These are phyloP conservation scores for Neoboletus subvelutipes DNA, from an alignment of 768 basidiomycete genomes.

Conservation along the genomic window DNA sequence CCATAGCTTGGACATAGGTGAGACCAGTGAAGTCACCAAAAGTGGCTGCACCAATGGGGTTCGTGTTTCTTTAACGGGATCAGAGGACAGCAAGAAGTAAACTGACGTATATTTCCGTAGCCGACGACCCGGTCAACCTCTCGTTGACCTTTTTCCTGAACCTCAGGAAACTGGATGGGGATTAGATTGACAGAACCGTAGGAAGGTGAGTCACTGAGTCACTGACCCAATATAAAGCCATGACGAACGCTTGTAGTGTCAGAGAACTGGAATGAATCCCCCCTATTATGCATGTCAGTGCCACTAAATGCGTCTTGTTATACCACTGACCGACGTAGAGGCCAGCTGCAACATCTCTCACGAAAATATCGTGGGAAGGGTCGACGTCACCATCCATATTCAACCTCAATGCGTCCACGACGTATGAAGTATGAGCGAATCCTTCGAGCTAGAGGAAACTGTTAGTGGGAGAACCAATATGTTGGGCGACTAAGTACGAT, in stretches of 20 bases:
- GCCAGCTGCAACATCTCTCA: constrained; percentile 5
- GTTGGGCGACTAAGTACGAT: neutral
- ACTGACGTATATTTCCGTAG: constrained; percentile 6
- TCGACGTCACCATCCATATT: neutral
- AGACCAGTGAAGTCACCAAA: constrained; percentile 1
- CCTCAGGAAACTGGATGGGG: constrained; percentile 1
- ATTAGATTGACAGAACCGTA: neutral
- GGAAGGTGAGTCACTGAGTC: neutral
- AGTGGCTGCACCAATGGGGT: neutral
- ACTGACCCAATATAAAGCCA: constrained; percentile 3
- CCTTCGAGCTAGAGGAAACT: neutral
- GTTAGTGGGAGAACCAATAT: neutral
- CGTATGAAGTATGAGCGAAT: neutral
- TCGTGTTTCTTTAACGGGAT: neutral
- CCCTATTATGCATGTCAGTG: neutral
- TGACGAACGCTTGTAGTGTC: neutral
- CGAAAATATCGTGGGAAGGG: neutral
- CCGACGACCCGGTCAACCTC: constrained; percentile 2
- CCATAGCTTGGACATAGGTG: too few relatives aligned
- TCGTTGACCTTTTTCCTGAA: constrained; percentile 1
- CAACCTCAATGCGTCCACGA: neutral
- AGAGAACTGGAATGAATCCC: constrained; percentile 5
- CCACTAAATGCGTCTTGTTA: neutral
- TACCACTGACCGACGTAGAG: neutral
- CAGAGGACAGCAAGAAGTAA: neutral